Base-by-base conservation (phyloP, 1,284 basidiomycete genomes). In the Neonothopanus nambi region DNA sequence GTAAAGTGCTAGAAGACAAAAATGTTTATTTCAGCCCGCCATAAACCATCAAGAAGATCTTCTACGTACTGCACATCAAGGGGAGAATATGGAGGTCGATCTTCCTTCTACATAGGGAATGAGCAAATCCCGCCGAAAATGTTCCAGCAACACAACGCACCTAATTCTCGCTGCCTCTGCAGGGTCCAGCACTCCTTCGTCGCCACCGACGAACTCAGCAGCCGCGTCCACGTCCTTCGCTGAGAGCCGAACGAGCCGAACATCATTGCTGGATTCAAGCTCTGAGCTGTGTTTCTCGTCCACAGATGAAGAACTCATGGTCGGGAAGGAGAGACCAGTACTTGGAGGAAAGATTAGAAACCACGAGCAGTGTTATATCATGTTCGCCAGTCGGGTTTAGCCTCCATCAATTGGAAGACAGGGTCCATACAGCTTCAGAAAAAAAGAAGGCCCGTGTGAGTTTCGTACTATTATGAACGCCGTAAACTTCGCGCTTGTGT, bases 41-140 rank as follows among this genome's bases (percentile, higher is more conserved):
- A 26, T 23, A 3, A 33, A 28, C 7, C 3, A 15, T 44, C 36
- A 35, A 47, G 23, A 6, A 21, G n/a, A n/a, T n/a, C n/a, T n/a
- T n/a, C 44, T n/a, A 80, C 84, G 64, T 64, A 87, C 84, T 74
- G 60, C 83, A 87, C 86, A 88, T 88, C 62, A 88, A 72, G 33
- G 85, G 86, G 54, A 88, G 69, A 38, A 88, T 77, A 63, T 85
- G 77, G 57, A 62, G 66, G 66, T 88, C 86, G 48, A 88, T 87
- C 65, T 88, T 88, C 51, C 73, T 72, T 62, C 84, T 86, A 60
- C 9, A 50, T 21, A 26, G 13, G 21, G 15, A 13, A 40, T 37
- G 5, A 17, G 44, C 42, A n/a, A n/a, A n/a, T n/a, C n/a, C 12
- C 20, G 1, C 30, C 20, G n/a, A 21, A n/a, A 11, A 51, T 28